Conservation (phyloP, 306 rosid genomes). For the Sphenostylis stenocarpa region DNA sequence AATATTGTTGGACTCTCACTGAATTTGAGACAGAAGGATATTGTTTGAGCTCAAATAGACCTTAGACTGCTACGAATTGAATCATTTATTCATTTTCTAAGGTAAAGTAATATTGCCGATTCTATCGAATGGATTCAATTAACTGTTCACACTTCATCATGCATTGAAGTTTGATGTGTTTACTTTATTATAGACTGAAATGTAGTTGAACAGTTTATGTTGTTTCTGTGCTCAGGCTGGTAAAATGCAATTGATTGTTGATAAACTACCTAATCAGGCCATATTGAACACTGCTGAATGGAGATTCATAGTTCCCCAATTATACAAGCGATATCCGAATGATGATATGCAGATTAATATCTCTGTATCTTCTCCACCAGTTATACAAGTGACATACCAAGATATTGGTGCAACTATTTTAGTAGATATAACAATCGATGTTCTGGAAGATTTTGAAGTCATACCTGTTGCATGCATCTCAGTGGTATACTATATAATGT, state of each 20-base stretch:
- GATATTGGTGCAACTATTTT: conserved; percentile 45
- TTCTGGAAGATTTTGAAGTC: conserved; percentile 53
- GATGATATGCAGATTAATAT: conserved; percentile 65
- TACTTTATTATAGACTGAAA: not conserved
- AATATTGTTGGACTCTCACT: not conserved
- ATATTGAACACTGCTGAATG: conserved; percentile 70
- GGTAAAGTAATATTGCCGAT: not conserved
- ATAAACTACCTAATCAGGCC: conserved; percentile 49
- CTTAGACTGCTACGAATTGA: not conserved
- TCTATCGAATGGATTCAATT: not conserved
- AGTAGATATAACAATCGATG: conserved; percentile 59
- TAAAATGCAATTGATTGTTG: conserved; percentile 59
- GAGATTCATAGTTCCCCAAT: conserved; percentile 76
- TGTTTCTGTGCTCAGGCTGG: conserved; percentile 42
- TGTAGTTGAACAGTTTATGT: not conserved
- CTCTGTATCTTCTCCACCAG: conserved; percentile 68
- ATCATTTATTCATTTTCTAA: not conserved
- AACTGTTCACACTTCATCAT: not conserved
- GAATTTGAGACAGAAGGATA: not conserved
- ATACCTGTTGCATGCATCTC: conserved; percentile 76
- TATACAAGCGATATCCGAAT: conserved; percentile 73
- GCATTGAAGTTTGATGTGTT: conserved; percentile 1
- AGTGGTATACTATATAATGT: conserved; percentile 55
- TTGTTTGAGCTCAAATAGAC: not conserved
- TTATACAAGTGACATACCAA: conserved; percentile 46